Evolutionary conservation across 768 basidiomycete genomes (phyloP).

Genomic region (Leccinum variicolor): DNA sequence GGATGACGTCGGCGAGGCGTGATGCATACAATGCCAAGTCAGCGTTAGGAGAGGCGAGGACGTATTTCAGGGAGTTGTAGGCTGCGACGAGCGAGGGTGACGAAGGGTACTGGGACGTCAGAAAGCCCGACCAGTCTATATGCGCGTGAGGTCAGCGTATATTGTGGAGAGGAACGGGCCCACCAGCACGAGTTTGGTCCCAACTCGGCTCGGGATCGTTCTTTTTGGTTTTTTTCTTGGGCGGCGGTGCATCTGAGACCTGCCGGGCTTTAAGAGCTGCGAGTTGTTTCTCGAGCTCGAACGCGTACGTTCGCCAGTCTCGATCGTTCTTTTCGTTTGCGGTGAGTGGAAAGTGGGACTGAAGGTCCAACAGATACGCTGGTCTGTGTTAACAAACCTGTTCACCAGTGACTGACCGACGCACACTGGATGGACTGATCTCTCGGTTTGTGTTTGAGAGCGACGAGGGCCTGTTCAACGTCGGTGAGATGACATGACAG

Average conservation of each 20-base stretch:
- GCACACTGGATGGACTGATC: slow-evolving; percentile 24
- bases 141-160: background rate
- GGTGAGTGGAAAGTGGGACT: slow-evolving; percentile 21
- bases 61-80: slow-evolving; percentile 21
- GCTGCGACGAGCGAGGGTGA: slow-evolving; percentile 22
- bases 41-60: slow-evolving; percentile 5
- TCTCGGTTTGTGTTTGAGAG: slow-evolving; percentile 25
- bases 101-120: slow-evolving; percentile 20
- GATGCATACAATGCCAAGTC: slow-evolving; percentile 6
- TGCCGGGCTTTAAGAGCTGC: slow-evolving; percentile 15
- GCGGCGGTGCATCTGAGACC: slow-evolving; percentile 18
- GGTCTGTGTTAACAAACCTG: background rate
- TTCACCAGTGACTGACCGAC: background rate
- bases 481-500: background rate
- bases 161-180: background rate
- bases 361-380: slow-evolving; percentile 30
- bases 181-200: slow-evolving; percentile 21
- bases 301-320: slow-evolving; percentile 27
- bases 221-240: slow-evolving; percentile 28
- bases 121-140: slow-evolving; percentile 19
- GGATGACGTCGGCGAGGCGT: slow-evolving; percentile 19
- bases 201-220: slow-evolving; percentile 19
- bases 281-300: slow-evolving; percentile 28
- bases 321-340: background rate
- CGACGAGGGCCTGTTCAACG: slow-evolving; percentile 16